Evolutionary conservation across 768 basidiomycete genomes (phyloP).

Genomic region (Leucogyrophana mollusca): DNA sequence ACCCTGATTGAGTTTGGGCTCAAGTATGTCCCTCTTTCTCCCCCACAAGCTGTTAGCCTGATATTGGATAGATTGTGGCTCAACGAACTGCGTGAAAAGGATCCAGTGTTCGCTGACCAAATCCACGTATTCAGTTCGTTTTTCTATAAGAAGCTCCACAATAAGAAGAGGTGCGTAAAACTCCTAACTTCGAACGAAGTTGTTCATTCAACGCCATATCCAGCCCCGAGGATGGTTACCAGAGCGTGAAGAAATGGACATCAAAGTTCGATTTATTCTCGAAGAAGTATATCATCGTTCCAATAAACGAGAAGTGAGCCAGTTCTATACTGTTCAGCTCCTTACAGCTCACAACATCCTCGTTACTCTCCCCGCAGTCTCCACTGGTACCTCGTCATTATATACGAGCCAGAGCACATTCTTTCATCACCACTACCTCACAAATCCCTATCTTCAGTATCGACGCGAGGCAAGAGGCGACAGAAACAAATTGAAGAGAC

Average conservation of each 20-base stretch:
- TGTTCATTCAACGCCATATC: conserved; percentile 15
- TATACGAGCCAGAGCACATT: conserved; percentile 72
- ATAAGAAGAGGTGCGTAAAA: conserved; percentile 50
- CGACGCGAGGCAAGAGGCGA: conserved; percentile 10
- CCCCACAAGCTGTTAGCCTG: neutral
- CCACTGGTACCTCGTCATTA: conserved; percentile 97
- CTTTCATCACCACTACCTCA: conserved; percentile 49
- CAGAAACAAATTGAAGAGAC: conserved; percentile 1
- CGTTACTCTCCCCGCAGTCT: conserved; percentile 45
- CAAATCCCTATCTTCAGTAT: conserved; percentile 12
- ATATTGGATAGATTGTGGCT: conserved; percentile 61
- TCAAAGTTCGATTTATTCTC: conserved; percentile 81
- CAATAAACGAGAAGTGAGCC: conserved; percentile 92
- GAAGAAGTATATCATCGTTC: conserved; percentile 92
- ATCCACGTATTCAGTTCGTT: conserved; percentile 95
- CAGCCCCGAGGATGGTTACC: conserved; percentile 65
- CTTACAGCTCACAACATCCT: neutral
- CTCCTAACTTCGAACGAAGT: neutral
- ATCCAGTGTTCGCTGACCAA: conserved; percentile 66
- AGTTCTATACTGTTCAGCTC: neutral
- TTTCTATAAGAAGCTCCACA: conserved; percentile 93
- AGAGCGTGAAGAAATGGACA: conserved; percentile 93
- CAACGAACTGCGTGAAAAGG: conserved; percentile 46
- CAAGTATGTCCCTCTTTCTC: conserved; percentile 54
- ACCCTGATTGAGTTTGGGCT: conserved; percentile 95